Evolutionary conservation across 768 basidiomycete genomes (phyloP), one percentile per base, ranked within the genome.

Genomic region (Trametopsis cervina): DNA sequence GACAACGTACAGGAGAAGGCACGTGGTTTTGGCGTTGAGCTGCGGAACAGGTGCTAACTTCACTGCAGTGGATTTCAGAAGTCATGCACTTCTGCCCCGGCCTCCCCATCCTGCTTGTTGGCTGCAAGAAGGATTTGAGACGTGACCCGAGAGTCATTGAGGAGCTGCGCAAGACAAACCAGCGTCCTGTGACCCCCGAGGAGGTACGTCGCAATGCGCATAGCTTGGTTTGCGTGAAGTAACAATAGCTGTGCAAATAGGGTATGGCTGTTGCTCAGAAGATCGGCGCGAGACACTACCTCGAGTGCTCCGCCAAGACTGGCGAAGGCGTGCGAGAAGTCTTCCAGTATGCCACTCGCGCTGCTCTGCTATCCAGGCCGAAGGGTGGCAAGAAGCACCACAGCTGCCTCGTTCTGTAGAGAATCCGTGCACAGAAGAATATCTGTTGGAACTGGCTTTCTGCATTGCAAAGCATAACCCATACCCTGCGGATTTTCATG

Each of bases 1-100:
- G 96, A 96, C 71, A 99, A 99, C 81, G 96, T 99, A 24, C 93
- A 97, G 76, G 96, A 99, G 76, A 98, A 98, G 89, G 96, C 89
- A 36, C 51, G 81, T 74, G 26, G 37, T 21, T 15, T 42, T 24
- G 38, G 11, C 12, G 43, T 43, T 42, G 35, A 23, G 38, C 20
- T 47, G 25, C 18, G 21, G 51, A 12, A 26, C 2, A 23, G 49
- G 40, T 36, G 17, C 22, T 46, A 21, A 48, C 46, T 49, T 29
- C 24, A 41, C 42, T 57, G 18, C 58, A 97, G 93, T 99, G 95
- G 95, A 95, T 97, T 61, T 89, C 92, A 33, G 95, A 99, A 65
- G 94, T 99, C 37, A 86, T 91, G 77, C 96, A 98, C 69, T 96
- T 98, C 70, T 98, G 95, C 66, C 77, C 87, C 7, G 87, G 86